Base-by-base conservation (phyloP, 1,139 yeast genomes). In the Meyerozyma sp. region DNA sequence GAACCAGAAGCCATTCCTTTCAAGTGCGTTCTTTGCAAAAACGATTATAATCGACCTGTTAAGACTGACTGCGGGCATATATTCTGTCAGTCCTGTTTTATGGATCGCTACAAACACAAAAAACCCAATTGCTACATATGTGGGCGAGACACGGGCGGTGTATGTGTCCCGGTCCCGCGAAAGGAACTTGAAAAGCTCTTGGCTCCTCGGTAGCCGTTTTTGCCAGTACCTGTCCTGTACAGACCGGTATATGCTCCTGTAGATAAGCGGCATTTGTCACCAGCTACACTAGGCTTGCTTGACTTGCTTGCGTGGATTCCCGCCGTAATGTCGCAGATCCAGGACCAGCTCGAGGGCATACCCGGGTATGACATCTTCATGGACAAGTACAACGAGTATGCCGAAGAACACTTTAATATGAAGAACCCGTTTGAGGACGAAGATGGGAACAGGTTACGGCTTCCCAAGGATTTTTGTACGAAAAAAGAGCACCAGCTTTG, bases 381-480 rank as follows among this genome's bases (percentile, higher is more conserved):
- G 63, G 87, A 79, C 49, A 66, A 68, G 46, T 81, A 79, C 73
- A 81, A 82, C 49, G 86, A 80, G 32, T 75, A 70, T 49, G 89
- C 87, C 5, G 89, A 76, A 2, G 84, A 81, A 16, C 54, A 41
- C 44, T 70, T 81, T 53, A 77, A 83, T 49, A 41, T 42, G 5
- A 77, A 74, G 52, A 84, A 89, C 55, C 96, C 96, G 3, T 90
- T 64, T 55, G 77, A 78, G 47, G 88, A 81, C 53, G 66, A 54
- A 57, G 73, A 57, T 75, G 95, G 59, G 13, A 73, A 74, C 36
- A 74, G 80, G 46, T 70, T 87, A 28, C 74, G 75, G 51, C 72
- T 88, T 11, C 84, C 90, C 0, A 72, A 70, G 3, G 72, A 74
- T 25, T 73, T 49, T 36, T 54, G 81, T 28, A 72, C 84, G n/a